Base-by-base conservation (phyloP, 1,139 yeast genomes). In the Hemisphaericaspora xylanilytica region DNA sequence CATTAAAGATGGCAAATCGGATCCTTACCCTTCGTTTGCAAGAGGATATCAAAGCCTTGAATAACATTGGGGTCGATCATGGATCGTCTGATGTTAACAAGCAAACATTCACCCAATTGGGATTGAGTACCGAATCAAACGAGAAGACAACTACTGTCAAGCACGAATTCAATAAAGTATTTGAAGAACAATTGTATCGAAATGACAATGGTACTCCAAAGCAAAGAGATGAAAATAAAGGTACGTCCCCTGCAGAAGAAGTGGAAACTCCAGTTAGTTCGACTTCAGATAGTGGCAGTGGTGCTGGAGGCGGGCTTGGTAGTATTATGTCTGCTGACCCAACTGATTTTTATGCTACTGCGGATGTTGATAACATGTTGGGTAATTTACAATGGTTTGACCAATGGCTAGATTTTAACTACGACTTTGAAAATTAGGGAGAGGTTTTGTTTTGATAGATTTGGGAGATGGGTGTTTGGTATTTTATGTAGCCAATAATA, bases 381-480 rank as follows among this genome's bases (percentile, higher is more conserved):
- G 70, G 73, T 6, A 75, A 73, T 44, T 53, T 78, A 39, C 74
- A 68, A 45, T 78, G 83, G 83, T 78, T 78, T 46, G 80, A 78
- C 49, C 78, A 75, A 48, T 70, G 75, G 75, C 49, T 66, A 27
- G 70, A 65, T 39, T 58, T 61, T 38, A 51, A 55, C 33, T 50
- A 53, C 39, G 63, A 61, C 28, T 45, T 46, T 16, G 29, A 27
- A 7, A 27, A 13, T 3, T 13, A 27, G n/a, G n/a, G n/a, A n/a
- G n/a, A n/a, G n/a, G n/a, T n/a, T n/a, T n/a, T n/a, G n/a, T n/a
- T n/a, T n/a, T n/a, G n/a, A n/a, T n/a, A n/a, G n/a, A n/a, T n/a
- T n/a, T n/a, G n/a, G n/a, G n/a, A n/a, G n/a, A n/a, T n/a, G n/a
- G n/a, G n/a, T n/a, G n/a, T n/a, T n/a, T n/a, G n/a, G n/a, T n/a